Evolutionary conservation across 2,329 filamentous ascomycete species (phyloP), one percentile per base, ranked within the genome.

Genomic region (Claviceps sp.): DNA sequence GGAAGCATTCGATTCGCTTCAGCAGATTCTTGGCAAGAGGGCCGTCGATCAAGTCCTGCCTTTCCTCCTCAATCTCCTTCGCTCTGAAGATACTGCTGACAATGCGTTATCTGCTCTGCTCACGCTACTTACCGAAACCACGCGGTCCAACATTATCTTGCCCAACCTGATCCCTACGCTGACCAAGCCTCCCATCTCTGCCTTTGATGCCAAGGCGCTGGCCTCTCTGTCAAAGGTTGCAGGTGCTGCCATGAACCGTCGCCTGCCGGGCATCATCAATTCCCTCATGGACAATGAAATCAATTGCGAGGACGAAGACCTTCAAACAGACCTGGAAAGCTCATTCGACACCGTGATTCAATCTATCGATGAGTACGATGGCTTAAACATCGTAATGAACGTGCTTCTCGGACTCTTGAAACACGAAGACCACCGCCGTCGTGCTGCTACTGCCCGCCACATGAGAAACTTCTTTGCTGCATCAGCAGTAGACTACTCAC

Each of bases 11-110:
- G 93, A 98, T 67, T 88, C 90, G 38, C 70, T 98, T 54, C 93
- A 98, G 68, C 87, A 91, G 62, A 87, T 95, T 50, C 75, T 97
- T 56, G 93, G 93, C 72, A 97, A 96, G 76, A 86, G 82, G 62
- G 90, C 89, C 51, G 87, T 98, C 50, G 91, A 98, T 62, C 89
- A 97, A 65, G 93, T 98, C 24, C 76, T 98, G 56, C 94, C 94
- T 51, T 85, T 89, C 70, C 81, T 98, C 34, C 83, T 98, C 62
- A 91, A 81, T 64, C 78, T 97, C n/a, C 73, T 98, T 54, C 84
- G 90, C 52, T 85, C 84, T 47, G 87, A 95, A 53, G 81, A 85
- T 11, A 82, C 94, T 57, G 93, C 93, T 38, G 86, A 95, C 59
- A 94, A 96, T 66, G 93, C 93, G 10, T 75, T 98, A 19, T 87